Conservation (phyloP, 177 flowering plant species). For the Tripterygium wilfordii region DNA sequence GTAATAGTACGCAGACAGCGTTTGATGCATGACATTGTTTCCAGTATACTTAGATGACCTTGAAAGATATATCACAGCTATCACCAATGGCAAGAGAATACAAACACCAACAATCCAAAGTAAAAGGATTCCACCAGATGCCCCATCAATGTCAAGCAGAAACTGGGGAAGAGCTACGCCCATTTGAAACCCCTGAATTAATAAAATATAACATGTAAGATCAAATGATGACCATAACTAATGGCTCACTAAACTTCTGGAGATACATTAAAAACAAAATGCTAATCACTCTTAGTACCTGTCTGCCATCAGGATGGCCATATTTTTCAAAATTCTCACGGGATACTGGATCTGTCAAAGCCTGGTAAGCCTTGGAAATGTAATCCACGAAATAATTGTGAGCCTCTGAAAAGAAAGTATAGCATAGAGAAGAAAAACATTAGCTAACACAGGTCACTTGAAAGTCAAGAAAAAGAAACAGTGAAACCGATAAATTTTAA, state of each 20-base stretch:
- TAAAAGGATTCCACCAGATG: conserved; percentile 86
- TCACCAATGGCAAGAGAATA: conserved; percentile 83
- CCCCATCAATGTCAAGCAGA: conserved; percentile 79
- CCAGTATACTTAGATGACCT: conserved; percentile 89
- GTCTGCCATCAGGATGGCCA: conserved; percentile 99
- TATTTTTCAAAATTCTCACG: conserved; percentile 97
- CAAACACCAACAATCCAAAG: conserved; percentile 92
- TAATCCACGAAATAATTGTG: conserved; percentile 82
- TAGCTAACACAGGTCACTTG: background rate
- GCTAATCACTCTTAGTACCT: too few relatives aligned
- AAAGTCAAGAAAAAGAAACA: background rate
- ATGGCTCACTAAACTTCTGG: too few relatives aligned
- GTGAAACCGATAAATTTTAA: conserved; percentile 14
- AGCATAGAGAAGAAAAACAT: background rate
- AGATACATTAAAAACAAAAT: too few relatives aligned
- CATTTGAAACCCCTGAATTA: conserved; percentile 88
- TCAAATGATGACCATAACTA: too few relatives aligned
- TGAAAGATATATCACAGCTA: conserved; percentile 88
- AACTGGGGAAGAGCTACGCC: conserved; percentile 97
- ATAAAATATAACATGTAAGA: background rate
- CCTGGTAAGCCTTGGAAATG: conserved; percentile 96
- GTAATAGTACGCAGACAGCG: conserved; percentile 66
- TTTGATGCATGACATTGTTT: conserved; percentile 93
- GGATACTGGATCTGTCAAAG: conserved; percentile 90
- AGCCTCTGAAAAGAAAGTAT: conserved; percentile 72